Evolutionary conservation across 805 yeast genomes (phyloP).

Genomic region (Cyberlindnera petersonii): DNA sequence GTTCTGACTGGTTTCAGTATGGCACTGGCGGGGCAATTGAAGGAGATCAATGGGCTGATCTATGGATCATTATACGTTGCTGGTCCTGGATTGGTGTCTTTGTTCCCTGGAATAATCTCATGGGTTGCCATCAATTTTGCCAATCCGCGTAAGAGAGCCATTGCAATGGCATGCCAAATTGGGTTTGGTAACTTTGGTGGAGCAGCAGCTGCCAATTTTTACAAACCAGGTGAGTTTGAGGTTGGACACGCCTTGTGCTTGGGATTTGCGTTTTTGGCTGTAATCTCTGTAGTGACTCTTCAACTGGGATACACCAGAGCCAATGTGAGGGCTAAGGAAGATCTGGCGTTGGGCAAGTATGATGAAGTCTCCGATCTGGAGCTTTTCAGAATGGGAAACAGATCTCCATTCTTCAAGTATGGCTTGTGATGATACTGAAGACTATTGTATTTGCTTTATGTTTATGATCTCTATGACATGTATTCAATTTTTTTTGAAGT

Average conservation of each 20-base stretch:
- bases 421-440: slow-evolving; percentile 7
- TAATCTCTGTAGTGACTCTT: slow-evolving; percentile 22
- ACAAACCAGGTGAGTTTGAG: slow-evolving; percentile 28
- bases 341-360: slow-evolving; percentile 31
- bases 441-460: not conserved
- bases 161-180: slow-evolving; percentile 38
- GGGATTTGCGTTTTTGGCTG: slow-evolving; percentile 33
- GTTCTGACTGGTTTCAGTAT: slow-evolving; percentile 34
- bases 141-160: slow-evolving; percentile 35
- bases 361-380: slow-evolving; percentile 29
- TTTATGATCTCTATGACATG: not conserved
- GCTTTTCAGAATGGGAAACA: slow-evolving; percentile 40
- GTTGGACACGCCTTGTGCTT: slow-evolving; percentile 34
- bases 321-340: slow-evolving; percentile 27
- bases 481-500: not conserved
- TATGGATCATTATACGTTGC: slow-evolving; percentile 33
- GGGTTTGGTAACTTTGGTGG: slow-evolving; percentile 39
- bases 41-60: slow-evolving; percentile 23
- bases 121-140: slow-evolving; percentile 37
- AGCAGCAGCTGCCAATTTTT: slow-evolving; percentile 34
- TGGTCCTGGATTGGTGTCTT: slow-evolving; percentile 31
- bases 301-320: slow-evolving; percentile 25
- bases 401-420: slow-evolving; percentile 39
- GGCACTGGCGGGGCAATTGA: slow-evolving; percentile 29
- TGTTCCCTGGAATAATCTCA: slow-evolving; percentile 34